Conservation (phyloP, 257 asterid species). For the Buddleja alternifolia region DNA sequence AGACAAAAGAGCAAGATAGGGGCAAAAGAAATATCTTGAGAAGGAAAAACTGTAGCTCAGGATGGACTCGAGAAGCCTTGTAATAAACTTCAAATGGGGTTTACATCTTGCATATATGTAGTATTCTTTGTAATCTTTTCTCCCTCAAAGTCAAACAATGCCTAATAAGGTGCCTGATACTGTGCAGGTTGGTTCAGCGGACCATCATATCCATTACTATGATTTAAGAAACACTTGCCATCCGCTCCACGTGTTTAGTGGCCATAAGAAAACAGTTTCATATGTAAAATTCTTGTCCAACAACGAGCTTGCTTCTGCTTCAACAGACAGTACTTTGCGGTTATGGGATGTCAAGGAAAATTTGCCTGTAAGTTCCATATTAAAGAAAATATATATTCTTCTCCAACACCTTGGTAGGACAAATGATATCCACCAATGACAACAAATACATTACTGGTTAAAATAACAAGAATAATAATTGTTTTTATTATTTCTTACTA, state of each 20-base stretch:
- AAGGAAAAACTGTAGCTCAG: background rate
- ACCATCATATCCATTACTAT: constrained; percentile 74
- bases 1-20: no score
- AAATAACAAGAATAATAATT: no score
- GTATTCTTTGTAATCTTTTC: background rate
- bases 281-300: constrained; percentile 75
- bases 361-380: constrained; percentile 54
- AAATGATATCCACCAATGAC: background rate
- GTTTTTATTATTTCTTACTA: no score
- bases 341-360: constrained; percentile 80
- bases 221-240: constrained; percentile 71
- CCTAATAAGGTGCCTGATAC: background rate
- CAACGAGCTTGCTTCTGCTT: constrained; percentile 85
- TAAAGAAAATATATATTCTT: background rate
- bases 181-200: constrained; percentile 87
- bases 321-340: constrained; percentile 79
- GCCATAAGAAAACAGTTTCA: constrained; percentile 78
- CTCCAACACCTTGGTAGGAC: background rate
- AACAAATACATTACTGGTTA: background rate
- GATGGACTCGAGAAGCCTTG: background rate
- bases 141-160: background rate
- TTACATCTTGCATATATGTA: constrained; percentile 3
- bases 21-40: background rate
- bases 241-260: constrained; percentile 68
- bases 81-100: background rate